Conservation (phyloP, 1,284 basidiomycete genomes). For the Cutaneotrichosporon sp. region DNA sequence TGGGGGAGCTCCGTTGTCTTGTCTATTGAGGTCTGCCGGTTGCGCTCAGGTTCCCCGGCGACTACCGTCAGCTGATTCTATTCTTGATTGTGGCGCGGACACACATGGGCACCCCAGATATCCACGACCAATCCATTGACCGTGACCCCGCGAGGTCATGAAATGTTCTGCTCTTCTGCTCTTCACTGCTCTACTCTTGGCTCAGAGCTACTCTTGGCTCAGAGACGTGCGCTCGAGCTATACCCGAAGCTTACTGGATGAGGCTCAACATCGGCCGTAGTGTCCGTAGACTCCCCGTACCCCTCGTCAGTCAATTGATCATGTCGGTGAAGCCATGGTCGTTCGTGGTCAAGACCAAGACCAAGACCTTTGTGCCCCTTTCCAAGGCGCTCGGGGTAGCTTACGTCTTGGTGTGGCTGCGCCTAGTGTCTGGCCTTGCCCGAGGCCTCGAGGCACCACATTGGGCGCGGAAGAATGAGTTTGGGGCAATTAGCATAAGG, state of each 20-base stretch:
- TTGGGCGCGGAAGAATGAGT: not conserved
- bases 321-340: not conserved
- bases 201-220: no score
- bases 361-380: not conserved
- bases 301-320: not conserved
- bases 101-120: not conserved
- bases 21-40: not conserved
- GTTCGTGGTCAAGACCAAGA: not conserved
- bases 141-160: not conserved
- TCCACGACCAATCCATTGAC: not conserved
- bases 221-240: no score
- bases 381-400: not conserved
- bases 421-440: not conserved
- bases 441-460: not conserved
- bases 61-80: not conserved
- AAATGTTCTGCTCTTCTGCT: not conserved
- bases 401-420: not conserved
- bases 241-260: not conserved
- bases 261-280: not conserved
- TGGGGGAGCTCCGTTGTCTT: not conserved
- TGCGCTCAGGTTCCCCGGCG: not conserved
- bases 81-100: not conserved
- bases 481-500: not conserved
- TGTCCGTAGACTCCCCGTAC: not conserved
- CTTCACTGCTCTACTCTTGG: no score